phyloP scores from a whole-genome alignment of 257 asterid species.

The Forsythia viridissima region DNA sequence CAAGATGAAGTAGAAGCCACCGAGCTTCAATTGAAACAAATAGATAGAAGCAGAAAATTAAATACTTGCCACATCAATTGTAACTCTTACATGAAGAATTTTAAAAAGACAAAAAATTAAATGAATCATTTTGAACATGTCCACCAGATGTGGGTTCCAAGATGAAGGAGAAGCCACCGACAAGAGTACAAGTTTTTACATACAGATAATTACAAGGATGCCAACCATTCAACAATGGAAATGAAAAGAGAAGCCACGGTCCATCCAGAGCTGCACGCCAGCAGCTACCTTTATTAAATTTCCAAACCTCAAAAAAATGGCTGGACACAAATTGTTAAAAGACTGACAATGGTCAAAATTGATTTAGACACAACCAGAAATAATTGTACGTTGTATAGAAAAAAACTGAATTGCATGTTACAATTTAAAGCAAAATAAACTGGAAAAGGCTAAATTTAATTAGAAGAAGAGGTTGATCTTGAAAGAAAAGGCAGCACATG shows the following conservation, averaged over 20 bases:
- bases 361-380: neutral
- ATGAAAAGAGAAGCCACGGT: neutral
- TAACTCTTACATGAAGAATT: no score
- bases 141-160: no score
- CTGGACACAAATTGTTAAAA: neutral
- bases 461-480: neutral
- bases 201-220: no score
- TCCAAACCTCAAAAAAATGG: neutral
- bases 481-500: neutral
- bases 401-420: neutral
- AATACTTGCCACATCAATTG: no score
- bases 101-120: no score
- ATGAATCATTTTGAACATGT: no score
- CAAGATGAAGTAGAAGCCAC: no score
- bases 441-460: neutral
- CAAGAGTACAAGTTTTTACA: no score
- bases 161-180: no score
- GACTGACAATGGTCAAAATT: neutral
- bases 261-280: neutral
- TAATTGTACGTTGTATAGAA: neutral
- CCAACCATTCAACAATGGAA: no score
- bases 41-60: no score
- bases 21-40: no score
- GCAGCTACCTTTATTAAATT: neutral
- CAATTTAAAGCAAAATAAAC: neutral